Evolutionary conservation across 306 rosid species (phyloP).

Genomic region (Cotoneaster glaucophyllus): DNA sequence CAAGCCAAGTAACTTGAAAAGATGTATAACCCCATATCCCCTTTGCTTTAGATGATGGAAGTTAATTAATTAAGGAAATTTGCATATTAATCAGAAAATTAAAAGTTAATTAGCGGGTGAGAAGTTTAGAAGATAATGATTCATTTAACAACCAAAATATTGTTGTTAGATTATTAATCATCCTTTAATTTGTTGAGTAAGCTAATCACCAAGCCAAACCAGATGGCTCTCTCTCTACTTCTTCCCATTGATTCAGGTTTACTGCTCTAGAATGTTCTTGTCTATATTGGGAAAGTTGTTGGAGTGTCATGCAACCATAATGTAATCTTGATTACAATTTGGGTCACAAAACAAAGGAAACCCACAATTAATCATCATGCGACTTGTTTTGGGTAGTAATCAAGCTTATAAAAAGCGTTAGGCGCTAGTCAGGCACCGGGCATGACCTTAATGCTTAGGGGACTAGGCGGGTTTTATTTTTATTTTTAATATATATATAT

Average conservation of each 20-base stretch:
- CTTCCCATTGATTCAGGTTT: slow-evolving; percentile 2
- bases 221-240: not conserved
- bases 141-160: not conserved
- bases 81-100: not conserved
- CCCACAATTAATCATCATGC: not conserved
- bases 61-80: not conserved
- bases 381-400: not conserved
- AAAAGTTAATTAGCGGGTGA: not conserved
- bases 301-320: not conserved
- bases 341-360: not conserved
- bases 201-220: not conserved
- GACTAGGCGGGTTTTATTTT: too few relatives aligned
- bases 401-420: too few relatives aligned
- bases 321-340: too few relatives aligned
- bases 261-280: not conserved
- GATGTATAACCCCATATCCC: not conserved
- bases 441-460: too few relatives aligned
- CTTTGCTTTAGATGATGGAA: not conserved
- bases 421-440: accelerated
- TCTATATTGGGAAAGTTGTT: not conserved
- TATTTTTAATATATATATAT: too few relatives aligned
- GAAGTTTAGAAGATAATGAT: not conserved
- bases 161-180: not conserved
- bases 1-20: not conserved
- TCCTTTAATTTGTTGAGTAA: not conserved